These are phyloP conservation scores for Parastagonospora avenae DNA, from an alignment of 2,329 filamentous ascomycete species.

Conservation along the genomic window DNA sequence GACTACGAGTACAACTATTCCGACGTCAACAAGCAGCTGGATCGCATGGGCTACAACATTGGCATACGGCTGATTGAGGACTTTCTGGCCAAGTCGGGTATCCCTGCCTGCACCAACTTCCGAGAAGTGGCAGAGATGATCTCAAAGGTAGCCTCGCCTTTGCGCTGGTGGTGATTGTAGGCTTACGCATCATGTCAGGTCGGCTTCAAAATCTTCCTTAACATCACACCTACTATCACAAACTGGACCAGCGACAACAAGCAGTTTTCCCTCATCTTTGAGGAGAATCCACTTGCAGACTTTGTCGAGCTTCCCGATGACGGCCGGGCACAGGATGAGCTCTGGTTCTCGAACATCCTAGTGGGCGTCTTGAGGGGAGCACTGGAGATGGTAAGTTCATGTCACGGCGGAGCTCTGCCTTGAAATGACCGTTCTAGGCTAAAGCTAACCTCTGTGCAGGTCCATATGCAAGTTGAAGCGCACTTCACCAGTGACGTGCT, in stretches of 20 bases:
- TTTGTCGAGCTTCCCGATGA: conserved; percentile 98
- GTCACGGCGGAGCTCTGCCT: not conserved
- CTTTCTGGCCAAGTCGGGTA: conserved; percentile 93
- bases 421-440: not conserved
- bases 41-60: conserved; percentile 99
- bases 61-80: conserved; percentile 95
- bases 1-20: conserved; percentile 94
- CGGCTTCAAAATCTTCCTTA: conserved; percentile 98
- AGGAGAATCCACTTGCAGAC: conserved; percentile 95
- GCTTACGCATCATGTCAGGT: conserved; percentile 61
- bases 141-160: conserved; percentile 67
- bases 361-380: conserved; percentile 91
- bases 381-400: conserved; percentile 80
- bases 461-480: conserved; percentile 97
- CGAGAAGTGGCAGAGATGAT: conserved; percentile 97
- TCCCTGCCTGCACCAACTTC: conserved; percentile 88
- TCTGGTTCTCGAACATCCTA: conserved; percentile 98
- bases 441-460: conserved; percentile 48
- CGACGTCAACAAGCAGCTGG: conserved; percentile 96
- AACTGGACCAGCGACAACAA: conserved; percentile 98
- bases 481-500: conserved; percentile 95
- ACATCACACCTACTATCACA: conserved; percentile 89
- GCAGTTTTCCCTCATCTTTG: conserved; percentile 93
- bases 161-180: not conserved
- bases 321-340: conserved; percentile 89